Evolutionary conservation across 2,329 filamentous ascomycete genomes (phyloP), one percentile per base, ranked within the genome.

Genomic region (Pseudocercospora vitis): DNA sequence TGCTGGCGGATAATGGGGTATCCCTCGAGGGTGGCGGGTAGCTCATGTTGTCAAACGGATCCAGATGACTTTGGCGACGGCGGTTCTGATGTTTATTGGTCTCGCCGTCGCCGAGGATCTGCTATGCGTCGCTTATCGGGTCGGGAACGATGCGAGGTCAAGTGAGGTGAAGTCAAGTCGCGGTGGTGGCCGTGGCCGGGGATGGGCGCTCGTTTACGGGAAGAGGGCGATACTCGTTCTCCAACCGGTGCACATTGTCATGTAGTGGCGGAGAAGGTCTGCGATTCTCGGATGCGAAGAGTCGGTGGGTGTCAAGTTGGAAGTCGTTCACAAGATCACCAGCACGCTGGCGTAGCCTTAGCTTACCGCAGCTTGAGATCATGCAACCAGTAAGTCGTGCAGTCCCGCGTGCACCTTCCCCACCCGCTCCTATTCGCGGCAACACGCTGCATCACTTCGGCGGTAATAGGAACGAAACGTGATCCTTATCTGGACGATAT

Each of bases 1-100:
- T 52, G 18, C 28, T 12, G 28, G n/a, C 18, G 24, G 28, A 12
- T 21, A 35, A 18, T 16, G 16, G 39, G 12, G 26, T 45, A 21
- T 21, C 29, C 7, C 31, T 35, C 29, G 40, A 52, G 29, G 18
- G 49, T 33, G 31, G 33, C n/a, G n/a, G n/a, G n/a, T n/a, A n/a
- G n/a, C n/a, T n/a, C n/a, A n/a, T n/a, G n/a, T n/a, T n/a, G n/a
- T n/a, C n/a, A n/a, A n/a, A n/a, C n/a, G n/a, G n/a, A n/a, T n/a
- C n/a, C n/a, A n/a, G n/a, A n/a, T n/a, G n/a, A n/a, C n/a, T n/a
- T n/a, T n/a, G n/a, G n/a, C n/a, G n/a, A n/a, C n/a, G n/a, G n/a
- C n/a, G n/a, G n/a, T n/a, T n/a, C n/a, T n/a, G n/a, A n/a, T n/a
- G n/a, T n/a, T n/a, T n/a, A n/a, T n/a, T 35, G 7, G 31, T 11